Evolutionary conservation across 2,329 filamentous ascomycete species (phyloP), one percentile per base, ranked within the genome.

Genomic region (Beauveria rudraprayagi): DNA sequence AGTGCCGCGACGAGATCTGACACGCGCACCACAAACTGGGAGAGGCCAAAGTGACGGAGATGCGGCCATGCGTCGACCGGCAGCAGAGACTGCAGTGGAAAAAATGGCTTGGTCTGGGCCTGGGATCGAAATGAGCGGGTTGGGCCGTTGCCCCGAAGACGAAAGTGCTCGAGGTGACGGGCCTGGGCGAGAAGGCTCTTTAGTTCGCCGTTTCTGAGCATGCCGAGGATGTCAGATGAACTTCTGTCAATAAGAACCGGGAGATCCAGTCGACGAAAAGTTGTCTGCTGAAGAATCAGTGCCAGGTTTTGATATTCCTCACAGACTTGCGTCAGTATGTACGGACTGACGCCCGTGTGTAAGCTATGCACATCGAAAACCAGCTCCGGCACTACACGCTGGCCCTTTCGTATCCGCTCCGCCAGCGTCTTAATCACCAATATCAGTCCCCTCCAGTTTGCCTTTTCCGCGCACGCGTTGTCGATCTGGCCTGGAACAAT

Each of bases 371-470:
- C 65, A 52, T 77, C 71, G 6, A 78, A 16, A 5, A 71, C 41
- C 2, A 79, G 63, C 52, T 76, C 75, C 2, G 70, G 63, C 16
- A 79, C 59, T 9, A 70, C 34, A 11, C 34, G 16, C 37, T 41
- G 22, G 19, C 56, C 62, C 61, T 22, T 70, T 62, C 1, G 67
- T 47, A 10, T 66, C 46, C 56, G 46, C 9, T 65, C 52, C 1
- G 70, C 66, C 11, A 75, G 65, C 7, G 65, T 66, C 3, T 66
- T 63, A 3, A 68, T 67, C 9, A 72, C 51, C 28, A 69, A 57
- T 14, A 65, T 67, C 51, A 75, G 73, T 0, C 72, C 73, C 10
- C 71, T 70, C 67, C 71, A 73, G 17, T 63, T 22, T n/a, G 22
- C 9, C 46, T 58, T 58, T 17, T 58, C 34, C 2, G 9, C 6